Evolutionary conservation across 257 asterid genomes (phyloP).

Genomic region (Jaltomata sinuosa): DNA sequence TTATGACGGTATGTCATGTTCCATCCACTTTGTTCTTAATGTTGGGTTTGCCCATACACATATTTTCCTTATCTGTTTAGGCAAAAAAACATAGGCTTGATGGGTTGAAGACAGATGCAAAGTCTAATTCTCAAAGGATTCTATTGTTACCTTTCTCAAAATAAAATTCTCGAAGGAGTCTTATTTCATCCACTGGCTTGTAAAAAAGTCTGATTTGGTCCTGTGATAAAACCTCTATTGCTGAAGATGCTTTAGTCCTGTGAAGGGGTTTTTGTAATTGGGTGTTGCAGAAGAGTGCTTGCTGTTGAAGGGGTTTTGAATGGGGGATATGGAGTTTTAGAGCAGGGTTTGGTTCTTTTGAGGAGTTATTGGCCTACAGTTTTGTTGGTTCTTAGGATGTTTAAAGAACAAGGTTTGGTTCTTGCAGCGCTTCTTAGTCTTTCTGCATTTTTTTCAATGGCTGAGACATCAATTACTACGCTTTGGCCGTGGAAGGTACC

Average conservation of each 20-base stretch:
- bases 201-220: not conserved
- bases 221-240: not conserved
- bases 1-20: slow-evolving; percentile 73
- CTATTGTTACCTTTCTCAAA: not conserved
- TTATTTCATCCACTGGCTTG: not conserved
- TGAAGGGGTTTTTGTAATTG: slow-evolving; percentile 35
- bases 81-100: not conserved
- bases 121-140: not conserved
- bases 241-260: not conserved
- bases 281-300: slow-evolving; percentile 56
- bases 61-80: not conserved
- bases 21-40: not conserved
- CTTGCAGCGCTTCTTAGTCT: slow-evolving; percentile 78
- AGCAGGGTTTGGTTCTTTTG: slow-evolving; percentile 49
- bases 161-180: not conserved
- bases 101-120: not conserved
- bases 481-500: slow-evolving; percentile 99
- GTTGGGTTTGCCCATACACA: not conserved
- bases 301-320: slow-evolving; percentile 48
- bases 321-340: slow-evolving; percentile 49
- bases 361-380: slow-evolving; percentile 79
- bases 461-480: slow-evolving; percentile 95
- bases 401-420: slow-evolving; percentile 89
- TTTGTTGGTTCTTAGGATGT: slow-evolving; percentile 58
- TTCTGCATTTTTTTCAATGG: slow-evolving; percentile 98